Evolutionary conservation across 768 basidiomycete species (phyloP).

Genomic region (Tylopilus plumbeoviolaceoides): DNA sequence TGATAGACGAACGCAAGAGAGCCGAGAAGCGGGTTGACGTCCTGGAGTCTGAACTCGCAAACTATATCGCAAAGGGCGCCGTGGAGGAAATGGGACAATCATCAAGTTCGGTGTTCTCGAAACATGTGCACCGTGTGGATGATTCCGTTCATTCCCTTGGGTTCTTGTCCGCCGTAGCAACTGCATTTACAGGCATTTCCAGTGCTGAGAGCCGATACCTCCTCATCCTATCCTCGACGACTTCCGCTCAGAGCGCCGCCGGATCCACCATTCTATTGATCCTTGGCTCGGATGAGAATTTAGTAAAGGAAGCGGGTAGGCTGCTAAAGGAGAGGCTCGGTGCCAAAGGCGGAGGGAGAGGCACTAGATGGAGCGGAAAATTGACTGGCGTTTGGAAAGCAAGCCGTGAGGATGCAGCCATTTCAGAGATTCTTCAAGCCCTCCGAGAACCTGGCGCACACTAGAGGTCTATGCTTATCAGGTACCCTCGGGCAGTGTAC

Average conservation of each 20-base stretch:
- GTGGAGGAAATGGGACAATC: conserved; percentile 33
- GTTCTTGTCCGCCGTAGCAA: conserved; percentile 56
- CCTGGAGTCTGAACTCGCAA: conserved; percentile 62
- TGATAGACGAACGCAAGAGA: conserved; percentile 62
- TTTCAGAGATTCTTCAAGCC: conserved; percentile 17
- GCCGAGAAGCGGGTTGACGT: conserved; percentile 67
- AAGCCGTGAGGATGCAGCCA: conserved; percentile 16
- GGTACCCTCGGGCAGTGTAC: no score
- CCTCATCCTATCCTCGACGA: conserved; percentile 58
- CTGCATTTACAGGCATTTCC: conserved; percentile 36
- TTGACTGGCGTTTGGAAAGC: conserved; percentile 42
- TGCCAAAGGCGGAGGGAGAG: conserved; percentile 79
- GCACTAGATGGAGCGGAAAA: conserved; percentile 73
- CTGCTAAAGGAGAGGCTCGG: conserved; percentile 51
- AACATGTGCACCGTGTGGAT: conserved; percentile 56
- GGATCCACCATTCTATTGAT: conserved; percentile 56
- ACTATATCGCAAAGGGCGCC: conserved; percentile 40
- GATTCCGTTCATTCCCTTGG: conserved; percentile 55
- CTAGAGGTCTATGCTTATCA: background rate
- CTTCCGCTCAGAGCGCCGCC: conserved; percentile 47
- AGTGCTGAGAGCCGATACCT: conserved; percentile 34
- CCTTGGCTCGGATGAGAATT: conserved; percentile 55
- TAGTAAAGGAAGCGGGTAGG: conserved; percentile 57
- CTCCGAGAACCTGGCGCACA: conserved; percentile 8
- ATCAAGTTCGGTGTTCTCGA: conserved; percentile 33